Conservation (phyloP, 2,329 filamentous ascomycete species). For the Neobulgaria alba region DNA sequence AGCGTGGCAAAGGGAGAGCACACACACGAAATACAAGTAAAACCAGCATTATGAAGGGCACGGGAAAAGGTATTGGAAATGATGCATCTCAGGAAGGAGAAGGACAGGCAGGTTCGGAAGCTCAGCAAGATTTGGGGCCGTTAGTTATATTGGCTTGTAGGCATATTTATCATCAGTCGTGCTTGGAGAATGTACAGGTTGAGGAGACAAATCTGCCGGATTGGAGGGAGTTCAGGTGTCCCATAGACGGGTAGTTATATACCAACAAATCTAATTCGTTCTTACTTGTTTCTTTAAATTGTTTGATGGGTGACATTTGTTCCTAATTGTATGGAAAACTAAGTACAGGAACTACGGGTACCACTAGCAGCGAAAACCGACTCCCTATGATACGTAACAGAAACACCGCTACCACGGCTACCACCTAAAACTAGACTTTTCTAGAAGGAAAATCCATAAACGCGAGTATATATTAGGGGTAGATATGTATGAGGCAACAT, state of each 20-base stretch:
- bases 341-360: too few relatives aligned
- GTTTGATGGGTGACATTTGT: too few relatives aligned
- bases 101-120: constrained; percentile 27
- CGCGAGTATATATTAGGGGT: too few relatives aligned
- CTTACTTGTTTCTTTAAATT: too few relatives aligned
- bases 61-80: constrained; percentile 15
- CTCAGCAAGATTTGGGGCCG: constrained; percentile 50
- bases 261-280: constrained; percentile 1
- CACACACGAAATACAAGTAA: constrained; percentile 23
- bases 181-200: constrained; percentile 56
- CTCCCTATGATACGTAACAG: too few relatives aligned
- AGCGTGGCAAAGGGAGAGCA: constrained; percentile 35
- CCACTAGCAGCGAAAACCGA: too few relatives aligned
- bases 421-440: too few relatives aligned
- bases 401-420: too few relatives aligned
- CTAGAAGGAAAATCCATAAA: too few relatives aligned
- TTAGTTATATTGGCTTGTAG: constrained; percentile 62
- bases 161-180: constrained; percentile 62
- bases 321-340: too few relatives aligned
- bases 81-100: constrained; percentile 23
- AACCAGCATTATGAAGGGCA: constrained; percentile 12
- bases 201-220: constrained; percentile 43
- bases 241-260: constrained; percentile 32
- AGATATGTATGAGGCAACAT: too few relatives aligned
- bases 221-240: constrained; percentile 31